Evolutionary conservation across 2,329 filamentous ascomycete species (phyloP).

Genomic region (Neofusicoccum cordaticola): DNA sequence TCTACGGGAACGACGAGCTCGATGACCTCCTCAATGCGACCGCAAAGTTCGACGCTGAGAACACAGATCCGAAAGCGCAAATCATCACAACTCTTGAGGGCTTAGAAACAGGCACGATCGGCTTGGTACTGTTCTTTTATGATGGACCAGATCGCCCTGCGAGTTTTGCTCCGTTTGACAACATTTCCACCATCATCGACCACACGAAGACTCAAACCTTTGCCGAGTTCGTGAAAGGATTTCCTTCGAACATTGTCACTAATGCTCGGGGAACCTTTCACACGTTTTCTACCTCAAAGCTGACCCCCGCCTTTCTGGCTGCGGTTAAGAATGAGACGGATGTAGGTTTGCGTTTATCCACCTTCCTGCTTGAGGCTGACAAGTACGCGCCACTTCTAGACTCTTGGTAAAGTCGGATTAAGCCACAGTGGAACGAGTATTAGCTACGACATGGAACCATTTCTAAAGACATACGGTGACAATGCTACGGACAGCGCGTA

Average conservation of each 20-base stretch:
- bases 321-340: not conserved
- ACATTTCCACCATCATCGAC: not conserved
- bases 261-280: constrained; percentile 1
- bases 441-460: not conserved
- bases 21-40: not conserved
- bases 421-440: not conserved
- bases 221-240: not conserved
- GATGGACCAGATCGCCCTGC: not conserved
- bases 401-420: not conserved
- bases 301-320: not conserved
- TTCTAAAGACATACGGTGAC: not conserved
- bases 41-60: not conserved
- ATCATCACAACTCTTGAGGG: not conserved
- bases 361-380: too few relatives aligned
- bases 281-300: not conserved
- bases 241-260: not conserved
- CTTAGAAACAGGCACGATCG: not conserved
- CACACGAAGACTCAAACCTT: not conserved
- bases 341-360: not conserved
- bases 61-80: not conserved
- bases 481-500: not conserved
- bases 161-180: not conserved
- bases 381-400: too few relatives aligned
- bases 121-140: not conserved
- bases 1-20: not conserved